Evolutionary conservation across 257 asterid genomes (phyloP).

Genomic region (Fraxinus americana): DNA sequence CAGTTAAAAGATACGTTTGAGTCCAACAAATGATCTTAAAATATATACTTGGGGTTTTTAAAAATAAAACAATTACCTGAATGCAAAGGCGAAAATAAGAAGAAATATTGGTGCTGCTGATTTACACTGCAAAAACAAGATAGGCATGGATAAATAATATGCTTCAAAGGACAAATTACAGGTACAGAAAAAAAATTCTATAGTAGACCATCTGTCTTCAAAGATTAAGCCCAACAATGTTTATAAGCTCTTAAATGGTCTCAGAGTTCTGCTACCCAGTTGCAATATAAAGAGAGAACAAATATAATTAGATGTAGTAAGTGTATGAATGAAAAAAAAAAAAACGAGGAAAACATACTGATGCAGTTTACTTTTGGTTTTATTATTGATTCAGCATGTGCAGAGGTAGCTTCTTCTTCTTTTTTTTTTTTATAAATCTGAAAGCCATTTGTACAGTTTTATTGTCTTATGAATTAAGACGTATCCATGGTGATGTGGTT

Average conservation of each 20-base stretch:
- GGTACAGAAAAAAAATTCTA: conserved; percentile 1
- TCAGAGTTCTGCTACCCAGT: conserved; percentile 6
- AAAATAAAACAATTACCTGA: conserved; percentile 61
- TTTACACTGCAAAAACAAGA: conserved; percentile 78
- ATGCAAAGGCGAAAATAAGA: conserved; percentile 94
- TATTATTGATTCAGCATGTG: not conserved
- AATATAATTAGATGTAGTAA: not conserved
- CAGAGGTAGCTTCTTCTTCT: not conserved
- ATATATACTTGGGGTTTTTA: conserved; percentile 10
- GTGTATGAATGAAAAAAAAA: not conserved
- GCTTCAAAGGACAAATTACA: conserved; percentile 6
- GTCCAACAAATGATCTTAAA: conserved; percentile 7
- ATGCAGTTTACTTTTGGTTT: conserved; percentile 3
- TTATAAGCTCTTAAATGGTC: not conserved
- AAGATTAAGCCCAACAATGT: conserved; percentile 10
- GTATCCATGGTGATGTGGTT: not conserved
- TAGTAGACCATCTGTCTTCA: conserved; percentile 11
- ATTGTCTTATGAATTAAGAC: conserved; percentile 3
- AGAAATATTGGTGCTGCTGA: conserved; percentile 99
- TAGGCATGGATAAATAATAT: conserved; percentile 4
- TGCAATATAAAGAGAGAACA: conserved; percentile 9
- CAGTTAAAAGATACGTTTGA: conserved; percentile 2
- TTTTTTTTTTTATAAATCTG: not conserved
- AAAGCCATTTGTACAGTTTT: conserved; percentile 2
- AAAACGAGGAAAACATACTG: conserved; percentile 10